Conservation (phyloP, 2,329 filamentous ascomycete species). For the Acrocalymma vagum region DNA sequence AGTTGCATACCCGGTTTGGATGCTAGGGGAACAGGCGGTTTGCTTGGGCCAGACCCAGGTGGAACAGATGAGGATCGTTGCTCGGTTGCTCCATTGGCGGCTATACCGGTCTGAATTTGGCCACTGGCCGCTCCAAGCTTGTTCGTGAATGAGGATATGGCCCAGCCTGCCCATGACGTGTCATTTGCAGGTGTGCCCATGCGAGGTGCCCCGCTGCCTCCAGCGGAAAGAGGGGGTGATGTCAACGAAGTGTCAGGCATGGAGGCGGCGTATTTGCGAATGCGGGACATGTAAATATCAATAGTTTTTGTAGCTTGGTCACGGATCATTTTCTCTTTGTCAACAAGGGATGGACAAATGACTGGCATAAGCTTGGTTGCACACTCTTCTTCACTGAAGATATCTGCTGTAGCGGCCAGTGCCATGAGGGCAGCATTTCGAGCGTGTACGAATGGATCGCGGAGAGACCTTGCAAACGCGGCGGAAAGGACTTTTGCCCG, state of each 20-base stretch:
- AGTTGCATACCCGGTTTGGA: slow-evolving; percentile 39
- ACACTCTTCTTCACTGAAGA: slow-evolving; percentile 90
- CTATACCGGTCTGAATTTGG: slow-evolving; percentile 73
- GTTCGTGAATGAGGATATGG: slow-evolving; percentile 98
- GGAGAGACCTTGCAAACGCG: slow-evolving; percentile 86
- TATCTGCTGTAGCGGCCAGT: slow-evolving; percentile 82
- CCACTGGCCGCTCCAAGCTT: slow-evolving; percentile 85
- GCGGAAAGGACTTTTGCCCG: slow-evolving; percentile 91
- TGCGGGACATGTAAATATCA: slow-evolving; percentile 82
- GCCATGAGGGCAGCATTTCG: slow-evolving; percentile 89
- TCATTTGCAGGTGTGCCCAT: slow-evolving; percentile 82
- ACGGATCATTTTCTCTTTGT: slow-evolving; percentile 93
- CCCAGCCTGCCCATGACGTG: slow-evolving; percentile 89
- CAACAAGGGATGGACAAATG: slow-evolving; percentile 83
- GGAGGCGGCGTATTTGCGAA: slow-evolving; percentile 77
- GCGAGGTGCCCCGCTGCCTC: slow-evolving; percentile 64
- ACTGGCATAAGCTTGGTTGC: slow-evolving; percentile 83
- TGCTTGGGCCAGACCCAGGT: slow-evolving; percentile 58
- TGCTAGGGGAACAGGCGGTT: slow-evolving; percentile 59
- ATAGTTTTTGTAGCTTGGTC: slow-evolving; percentile 91
- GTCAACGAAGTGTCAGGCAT: slow-evolving; percentile 85
- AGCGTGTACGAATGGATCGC: slow-evolving; percentile 94
- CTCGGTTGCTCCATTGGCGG: slow-evolving; percentile 50
- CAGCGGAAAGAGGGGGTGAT: slow-evolving; percentile 62
- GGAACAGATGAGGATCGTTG: slow-evolving; percentile 60